Conservation (phyloP, 2,329 filamentous ascomycete species). For the Alternaria brassicicola region DNA sequence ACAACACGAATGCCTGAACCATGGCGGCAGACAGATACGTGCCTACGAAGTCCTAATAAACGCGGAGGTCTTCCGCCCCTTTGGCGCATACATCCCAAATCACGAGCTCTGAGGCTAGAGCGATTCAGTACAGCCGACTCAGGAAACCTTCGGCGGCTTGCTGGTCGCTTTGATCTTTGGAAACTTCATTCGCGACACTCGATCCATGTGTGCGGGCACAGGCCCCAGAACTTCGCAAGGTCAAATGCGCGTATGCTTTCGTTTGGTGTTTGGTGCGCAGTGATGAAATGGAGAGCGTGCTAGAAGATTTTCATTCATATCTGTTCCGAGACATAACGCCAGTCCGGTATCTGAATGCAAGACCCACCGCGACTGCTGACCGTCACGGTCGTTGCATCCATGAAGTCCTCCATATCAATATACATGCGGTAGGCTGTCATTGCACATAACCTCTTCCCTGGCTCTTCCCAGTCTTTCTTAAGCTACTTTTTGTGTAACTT, state of each 20-base stretch:
- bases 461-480: conserved; percentile 24
- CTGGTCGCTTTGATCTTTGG: background rate
- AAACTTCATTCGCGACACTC: background rate
- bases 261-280: background rate
- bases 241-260: background rate
- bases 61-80: background rate
- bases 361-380: conserved; percentile 39
- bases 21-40: background rate
- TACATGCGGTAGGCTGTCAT: conserved; percentile 31
- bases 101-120: background rate
- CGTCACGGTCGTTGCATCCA: conserved; percentile 23
- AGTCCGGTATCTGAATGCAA: conserved; percentile 41
- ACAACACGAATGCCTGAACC: background rate
- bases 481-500: conserved; percentile 14
- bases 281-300: conserved; percentile 21
- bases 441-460: conserved; percentile 26
- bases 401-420: conserved; percentile 29
- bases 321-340: conserved; percentile 42
- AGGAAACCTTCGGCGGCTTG: background rate
- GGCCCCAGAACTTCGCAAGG: background rate
- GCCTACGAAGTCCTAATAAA: background rate
- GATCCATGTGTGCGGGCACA: background rate
- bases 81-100: background rate
- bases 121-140: background rate
- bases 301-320: conserved; percentile 47